Conservation (phyloP, 768 basidiomycete species). For the Panaeolus cyanescens region DNA sequence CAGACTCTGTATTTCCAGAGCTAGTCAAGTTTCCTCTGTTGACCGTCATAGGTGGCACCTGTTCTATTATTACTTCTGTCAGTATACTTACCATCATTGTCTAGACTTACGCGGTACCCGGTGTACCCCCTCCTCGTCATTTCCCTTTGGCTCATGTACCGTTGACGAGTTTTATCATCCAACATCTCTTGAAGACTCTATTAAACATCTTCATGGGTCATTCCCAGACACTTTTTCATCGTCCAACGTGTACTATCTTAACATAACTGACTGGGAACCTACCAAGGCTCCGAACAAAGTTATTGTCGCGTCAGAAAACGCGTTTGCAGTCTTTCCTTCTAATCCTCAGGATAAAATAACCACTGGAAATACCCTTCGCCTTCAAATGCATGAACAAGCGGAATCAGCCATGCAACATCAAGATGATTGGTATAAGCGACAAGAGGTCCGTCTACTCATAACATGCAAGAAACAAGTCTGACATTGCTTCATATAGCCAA, state of each 20-base stretch:
- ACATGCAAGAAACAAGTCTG: neutral
- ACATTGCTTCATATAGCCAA: neutral
- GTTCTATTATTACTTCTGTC: slow-evolving; percentile 5
- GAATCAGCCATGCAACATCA: slow-evolving; percentile 19
- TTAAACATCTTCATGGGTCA: slow-evolving; percentile 27
- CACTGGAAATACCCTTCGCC: slow-evolving; percentile 18
- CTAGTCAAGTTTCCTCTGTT: slow-evolving; percentile 58
- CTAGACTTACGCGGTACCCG: slow-evolving; percentile 53
- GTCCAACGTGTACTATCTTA: slow-evolving; percentile 29
- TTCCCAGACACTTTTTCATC: slow-evolving; percentile 33
- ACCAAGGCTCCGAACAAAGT: neutral
- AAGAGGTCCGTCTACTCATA: slow-evolving; percentile 9
- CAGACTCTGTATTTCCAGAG: slow-evolving; percentile 39
- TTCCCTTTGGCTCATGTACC: slow-evolving; percentile 26
- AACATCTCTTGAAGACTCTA: slow-evolving; percentile 33
- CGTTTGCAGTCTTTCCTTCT: slow-evolving; percentile 22
- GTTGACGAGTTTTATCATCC: slow-evolving; percentile 43
- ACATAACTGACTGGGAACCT: slow-evolving; percentile 20
- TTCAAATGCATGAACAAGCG: slow-evolving; percentile 15
- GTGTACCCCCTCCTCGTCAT: slow-evolving; percentile 30
- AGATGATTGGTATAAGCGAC: slow-evolving; percentile 25
- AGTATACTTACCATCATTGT: slow-evolving; percentile 9
- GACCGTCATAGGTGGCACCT: slow-evolving; percentile 51
- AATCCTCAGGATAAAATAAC: slow-evolving; percentile 14
- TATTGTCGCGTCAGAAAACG: slow-evolving; percentile 19